These are phyloP conservation scores for Fusarium sp. DNA, from an alignment of 2,329 filamentous ascomycete species.

Conservation along the genomic window DNA sequence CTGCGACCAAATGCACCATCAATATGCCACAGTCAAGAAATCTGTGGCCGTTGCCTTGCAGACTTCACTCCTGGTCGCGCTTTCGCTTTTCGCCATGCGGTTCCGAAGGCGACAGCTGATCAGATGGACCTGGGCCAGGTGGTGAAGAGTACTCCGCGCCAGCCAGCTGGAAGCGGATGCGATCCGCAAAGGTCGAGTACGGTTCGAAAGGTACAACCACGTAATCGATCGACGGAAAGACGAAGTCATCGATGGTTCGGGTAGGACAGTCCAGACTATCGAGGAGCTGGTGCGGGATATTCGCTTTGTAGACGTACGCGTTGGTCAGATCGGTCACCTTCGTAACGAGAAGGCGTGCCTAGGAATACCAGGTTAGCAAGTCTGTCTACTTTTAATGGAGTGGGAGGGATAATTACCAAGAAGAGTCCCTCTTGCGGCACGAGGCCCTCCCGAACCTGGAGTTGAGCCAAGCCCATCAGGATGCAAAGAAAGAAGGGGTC, in stretches of 20 bases:
- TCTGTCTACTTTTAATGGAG: neutral
- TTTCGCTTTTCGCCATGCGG: neutral
- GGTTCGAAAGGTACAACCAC: neutral
- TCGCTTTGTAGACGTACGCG: neutral
- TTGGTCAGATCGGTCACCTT: neutral
- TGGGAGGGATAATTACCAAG: neutral
- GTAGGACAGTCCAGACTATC: neutral
- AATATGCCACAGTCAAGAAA: no score
- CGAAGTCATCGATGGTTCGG: neutral
- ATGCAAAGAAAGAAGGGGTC: neutral
- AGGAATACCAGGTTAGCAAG: neutral
- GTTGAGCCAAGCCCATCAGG: neutral
- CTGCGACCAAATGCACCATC: accelerated
- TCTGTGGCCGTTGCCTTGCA: accelerated
- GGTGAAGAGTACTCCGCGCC: neutral
- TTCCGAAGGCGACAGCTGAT: neutral
- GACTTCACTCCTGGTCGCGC: neutral
- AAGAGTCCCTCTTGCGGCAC: neutral
- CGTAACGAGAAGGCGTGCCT: neutral
- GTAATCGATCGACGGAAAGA: neutral
- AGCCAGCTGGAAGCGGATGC: neutral
- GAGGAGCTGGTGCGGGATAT: neutral
- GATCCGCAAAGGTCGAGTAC: neutral
- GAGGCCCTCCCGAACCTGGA: neutral
- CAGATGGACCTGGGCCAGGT: neutral